Evolutionary conservation across 1,284 basidiomycete species (phyloP).

Genomic region (Takashimella koratensis): DNA sequence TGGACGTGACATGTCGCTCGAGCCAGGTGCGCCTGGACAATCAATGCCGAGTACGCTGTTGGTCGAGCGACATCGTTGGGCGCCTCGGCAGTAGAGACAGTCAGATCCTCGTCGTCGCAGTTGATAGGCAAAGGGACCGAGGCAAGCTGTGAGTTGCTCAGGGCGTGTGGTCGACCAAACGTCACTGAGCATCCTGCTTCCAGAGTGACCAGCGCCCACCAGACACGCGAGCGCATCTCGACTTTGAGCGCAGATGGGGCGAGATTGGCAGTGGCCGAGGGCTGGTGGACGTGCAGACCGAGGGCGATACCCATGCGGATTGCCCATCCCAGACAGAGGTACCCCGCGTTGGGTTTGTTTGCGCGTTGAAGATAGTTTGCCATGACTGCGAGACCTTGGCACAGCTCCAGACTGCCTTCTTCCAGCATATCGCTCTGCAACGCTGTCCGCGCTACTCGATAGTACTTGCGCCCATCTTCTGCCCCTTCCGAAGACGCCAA

Average conservation of each 20-base stretch:
- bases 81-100: slow-evolving; percentile 8
- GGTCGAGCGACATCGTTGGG: slow-evolving; percentile 8
- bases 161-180: slow-evolving; percentile 21
- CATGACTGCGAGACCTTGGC: slow-evolving; percentile 30
- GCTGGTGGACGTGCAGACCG: slow-evolving; percentile 12
- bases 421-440: slow-evolving; percentile 18
- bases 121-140: slow-evolving; percentile 17
- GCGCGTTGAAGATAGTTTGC: slow-evolving; percentile 27
- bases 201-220: slow-evolving; percentile 22
- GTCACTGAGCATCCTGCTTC: slow-evolving; percentile 25
- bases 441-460: slow-evolving; percentile 15
- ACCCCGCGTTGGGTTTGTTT: slow-evolving; percentile 26
- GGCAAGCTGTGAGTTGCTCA: slow-evolving; percentile 9
- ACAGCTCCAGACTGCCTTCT: slow-evolving; percentile 20
- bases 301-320: slow-evolving; percentile 21
- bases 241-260: slow-evolving; percentile 13
- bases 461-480: slow-evolving; percentile 18
- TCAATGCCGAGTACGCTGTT: slow-evolving; percentile 22
- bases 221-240: slow-evolving; percentile 20
- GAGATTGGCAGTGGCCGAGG: background rate
- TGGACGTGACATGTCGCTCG: slow-evolving; percentile 13
- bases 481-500: slow-evolving; percentile 5
- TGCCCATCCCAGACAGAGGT: slow-evolving; percentile 19
- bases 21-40: slow-evolving; percentile 21
- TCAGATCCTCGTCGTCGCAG: slow-evolving; percentile 24